These are phyloP conservation scores for Pseudogymnoascus sp. DNA, from an alignment of 2,329 filamentous ascomycete species.

Conservation along the genomic window DNA sequence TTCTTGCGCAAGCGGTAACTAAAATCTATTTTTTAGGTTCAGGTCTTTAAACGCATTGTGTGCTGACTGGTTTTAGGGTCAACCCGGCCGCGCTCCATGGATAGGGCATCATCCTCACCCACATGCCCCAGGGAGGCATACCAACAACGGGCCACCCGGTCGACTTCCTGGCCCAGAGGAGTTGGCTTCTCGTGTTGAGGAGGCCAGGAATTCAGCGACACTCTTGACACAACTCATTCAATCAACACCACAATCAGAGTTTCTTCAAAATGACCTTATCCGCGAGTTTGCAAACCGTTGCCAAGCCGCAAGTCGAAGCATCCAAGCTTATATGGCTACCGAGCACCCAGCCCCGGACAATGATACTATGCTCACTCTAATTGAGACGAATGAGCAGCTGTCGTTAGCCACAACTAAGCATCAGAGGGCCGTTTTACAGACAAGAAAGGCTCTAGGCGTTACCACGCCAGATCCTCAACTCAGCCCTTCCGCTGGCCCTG, in stretches of 20 bases:
- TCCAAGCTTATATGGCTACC: slow-evolving; percentile 79
- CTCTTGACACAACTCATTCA: slow-evolving; percentile 88
- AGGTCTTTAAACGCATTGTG: neutral
- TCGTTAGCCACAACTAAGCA: slow-evolving; percentile 76
- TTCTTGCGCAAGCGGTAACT: slow-evolving; percentile 29
- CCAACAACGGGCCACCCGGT: neutral
- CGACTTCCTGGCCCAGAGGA: slow-evolving; percentile 62
- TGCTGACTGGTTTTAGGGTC: neutral
- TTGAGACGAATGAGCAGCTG: slow-evolving; percentile 90
- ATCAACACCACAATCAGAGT: slow-evolving; percentile 69
- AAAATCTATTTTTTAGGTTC: neutral
- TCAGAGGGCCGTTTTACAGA: slow-evolving; percentile 67
- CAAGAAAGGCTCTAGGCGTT: slow-evolving; percentile 47
- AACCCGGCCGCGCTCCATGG: neutral
- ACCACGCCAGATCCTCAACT: slow-evolving; percentile 21
- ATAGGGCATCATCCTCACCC: slow-evolving; percentile 1
- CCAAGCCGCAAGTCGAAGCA: slow-evolving; percentile 67
- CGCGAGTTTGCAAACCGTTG: slow-evolving; percentile 89
- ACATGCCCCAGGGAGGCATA: neutral
- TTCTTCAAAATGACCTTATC: slow-evolving; percentile 79
- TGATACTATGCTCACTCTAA: slow-evolving; percentile 85
- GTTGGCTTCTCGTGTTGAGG: slow-evolving; percentile 75
- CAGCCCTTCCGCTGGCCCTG: neutral
- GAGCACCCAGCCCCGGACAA: slow-evolving; percentile 79
- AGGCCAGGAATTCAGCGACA: slow-evolving; percentile 84